Conservation (phyloP, 2,329 filamentous ascomycete genomes). For the Botrytis pseudocinerea region DNA sequence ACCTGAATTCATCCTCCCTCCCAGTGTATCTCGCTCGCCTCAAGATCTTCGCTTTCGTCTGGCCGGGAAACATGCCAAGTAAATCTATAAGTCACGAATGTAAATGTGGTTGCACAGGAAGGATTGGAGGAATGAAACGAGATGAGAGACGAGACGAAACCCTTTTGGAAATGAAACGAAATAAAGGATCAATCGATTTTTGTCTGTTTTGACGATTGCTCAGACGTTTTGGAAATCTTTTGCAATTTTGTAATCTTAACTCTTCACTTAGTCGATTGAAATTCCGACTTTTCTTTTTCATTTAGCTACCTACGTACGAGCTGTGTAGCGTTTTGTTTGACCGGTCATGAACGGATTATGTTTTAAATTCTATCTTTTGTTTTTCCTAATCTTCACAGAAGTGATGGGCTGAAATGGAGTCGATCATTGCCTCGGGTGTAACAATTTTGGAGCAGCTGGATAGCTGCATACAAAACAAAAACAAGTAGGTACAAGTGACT, state of each 20-base stretch:
- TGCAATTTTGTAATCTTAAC: neutral
- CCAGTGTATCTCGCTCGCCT: neutral
- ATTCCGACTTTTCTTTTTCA: neutral
- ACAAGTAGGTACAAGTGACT: conserved; percentile 12
- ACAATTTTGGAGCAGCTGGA: neutral
- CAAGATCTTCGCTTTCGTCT: neutral
- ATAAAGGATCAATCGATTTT: neutral
- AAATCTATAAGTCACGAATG: neutral
- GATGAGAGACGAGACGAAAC: conserved; percentile 13
- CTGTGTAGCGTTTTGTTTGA: neutral
- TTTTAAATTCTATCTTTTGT: neutral
- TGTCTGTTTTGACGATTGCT: neutral
- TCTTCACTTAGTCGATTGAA: neutral
- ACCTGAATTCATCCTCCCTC: neutral
- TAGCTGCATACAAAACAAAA: conserved; percentile 11
- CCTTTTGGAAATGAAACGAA: neutral
- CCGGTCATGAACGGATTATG: neutral
- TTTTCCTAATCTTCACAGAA: neutral
- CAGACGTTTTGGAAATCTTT: neutral
- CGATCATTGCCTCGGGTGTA: conserved; percentile 13
- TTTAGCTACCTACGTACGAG: neutral
- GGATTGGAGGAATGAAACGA: conserved; percentile 21
- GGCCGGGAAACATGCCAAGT: neutral
- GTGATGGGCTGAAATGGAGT: neutral
- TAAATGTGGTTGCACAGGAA: conserved; percentile 6